Evolutionary conservation across 768 basidiomycete genomes (phyloP), one percentile per base, ranked within the genome.

Genomic region (Tulasnella sp.): DNA sequence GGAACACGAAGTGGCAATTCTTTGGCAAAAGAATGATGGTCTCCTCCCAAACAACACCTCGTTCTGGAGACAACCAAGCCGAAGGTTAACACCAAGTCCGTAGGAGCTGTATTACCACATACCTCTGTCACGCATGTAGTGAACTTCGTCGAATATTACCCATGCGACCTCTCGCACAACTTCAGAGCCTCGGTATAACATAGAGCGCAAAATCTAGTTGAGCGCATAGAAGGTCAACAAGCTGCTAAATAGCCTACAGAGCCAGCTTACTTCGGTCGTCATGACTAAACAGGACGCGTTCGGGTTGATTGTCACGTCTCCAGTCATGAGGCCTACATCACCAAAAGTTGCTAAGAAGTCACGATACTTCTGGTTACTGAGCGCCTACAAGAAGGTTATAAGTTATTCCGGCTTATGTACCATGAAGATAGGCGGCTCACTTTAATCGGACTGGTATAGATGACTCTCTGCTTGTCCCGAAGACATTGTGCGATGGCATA

Each of bases 91-190:
- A 11, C 18, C 13, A 51, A 40, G n/a, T 15, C 18, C 40, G 70
- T 29, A 57, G 10, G 51, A 1, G 26, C 16, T 20, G 4, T 23
- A 35, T 42, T 37, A 16, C 6, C 20, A 77, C 83, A 51, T 15
- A 86, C 86, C 86, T 82, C 95, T 95, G 87, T 99, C 98, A 79
- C 98, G 92, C 98, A 99, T 99, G 85, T 99, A 99, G 83, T 99
- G 98, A 79, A 99, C 98, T 85, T 99, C 98, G 83, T 99, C 98
- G 84, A 99, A 99, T 80, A 99, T 90, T 77, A 99, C 97, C 98
- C 98, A 99, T 0, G 96, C 96, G n/a, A 99, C 97, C 86, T 99
- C 98, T 77, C 98, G 93, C 93, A 99, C 96, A 81, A 99, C 92
- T 86, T 99, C 98, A 4, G 96, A 98, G 51, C 98, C 98, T 75